Percentiles rank a stretch among this genome's conserved stretches.
Evolutionary conservation across 2,329 filamentous ascomycete genomes (phyloP).

Genomic region (Metarhizium sp.): DNA sequence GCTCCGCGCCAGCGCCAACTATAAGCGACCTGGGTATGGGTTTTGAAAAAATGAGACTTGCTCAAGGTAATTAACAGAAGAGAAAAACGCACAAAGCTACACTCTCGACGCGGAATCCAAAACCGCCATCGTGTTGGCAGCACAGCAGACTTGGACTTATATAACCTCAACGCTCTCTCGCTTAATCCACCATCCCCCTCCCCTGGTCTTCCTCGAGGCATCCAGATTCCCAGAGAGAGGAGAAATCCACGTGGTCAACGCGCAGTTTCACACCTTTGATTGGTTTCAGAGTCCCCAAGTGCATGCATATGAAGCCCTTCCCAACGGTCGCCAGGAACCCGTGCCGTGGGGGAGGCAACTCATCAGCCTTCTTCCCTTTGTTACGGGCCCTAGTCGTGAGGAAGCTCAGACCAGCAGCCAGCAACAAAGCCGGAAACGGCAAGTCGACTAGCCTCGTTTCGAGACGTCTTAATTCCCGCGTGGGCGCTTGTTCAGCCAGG

Average conservation of each 20-base stretch:
- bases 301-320: background rate
- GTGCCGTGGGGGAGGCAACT: background rate
- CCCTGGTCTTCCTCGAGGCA: too few relatives aligned
- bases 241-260: background rate
- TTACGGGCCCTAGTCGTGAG: background rate
- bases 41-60: background rate
- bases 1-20: background rate
- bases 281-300: background rate
- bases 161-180: background rate
- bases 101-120: background rate
- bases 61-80: background rate
- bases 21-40: background rate
- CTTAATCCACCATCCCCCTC: background rate
- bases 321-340: background rate
- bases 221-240: background rate
- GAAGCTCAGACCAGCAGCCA: background rate
- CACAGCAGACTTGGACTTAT: background rate
- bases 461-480: background rate
- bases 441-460: background rate
- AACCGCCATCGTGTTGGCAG: background rate
- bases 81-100: background rate
- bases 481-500: background rate
- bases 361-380: background rate
- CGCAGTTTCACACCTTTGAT: background rate
- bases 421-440: background rate